phyloP scores from a whole-genome alignment of 31 red algal genomes.

The Porphyra umbilicalis region DNA sequence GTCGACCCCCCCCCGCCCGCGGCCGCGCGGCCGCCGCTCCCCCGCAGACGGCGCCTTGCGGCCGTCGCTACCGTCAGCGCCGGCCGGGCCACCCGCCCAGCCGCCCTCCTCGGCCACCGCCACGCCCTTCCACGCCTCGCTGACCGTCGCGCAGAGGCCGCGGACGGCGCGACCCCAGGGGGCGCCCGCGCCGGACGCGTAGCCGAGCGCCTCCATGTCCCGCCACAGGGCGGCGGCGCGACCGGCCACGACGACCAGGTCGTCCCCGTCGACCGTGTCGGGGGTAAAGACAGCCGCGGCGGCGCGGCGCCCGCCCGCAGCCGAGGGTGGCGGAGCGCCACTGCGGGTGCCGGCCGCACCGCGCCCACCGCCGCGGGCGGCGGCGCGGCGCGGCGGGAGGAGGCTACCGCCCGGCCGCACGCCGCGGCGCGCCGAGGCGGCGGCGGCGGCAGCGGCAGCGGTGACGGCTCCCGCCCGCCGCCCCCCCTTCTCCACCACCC shows the following conservation, averaged over 20 bases:
- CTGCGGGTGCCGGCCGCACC: too few species aligned
- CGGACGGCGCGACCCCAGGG: neutral
- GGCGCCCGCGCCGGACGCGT: neutral
- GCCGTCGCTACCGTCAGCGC: neutral
- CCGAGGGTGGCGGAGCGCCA: too few species aligned
- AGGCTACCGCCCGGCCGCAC: neutral
- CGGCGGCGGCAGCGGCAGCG: neutral
- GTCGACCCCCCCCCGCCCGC: neutral
- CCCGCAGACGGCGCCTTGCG: neutral
- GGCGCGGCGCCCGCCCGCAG: neutral
- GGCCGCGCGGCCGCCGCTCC: neutral
- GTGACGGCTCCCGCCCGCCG: neutral
- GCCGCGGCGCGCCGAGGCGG: neutral
- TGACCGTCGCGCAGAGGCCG: neutral
- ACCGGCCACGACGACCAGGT: neutral
- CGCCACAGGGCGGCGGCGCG: neutral
- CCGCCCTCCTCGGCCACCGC: neutral
- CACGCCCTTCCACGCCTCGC: neutral
- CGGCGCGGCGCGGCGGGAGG: neutral
- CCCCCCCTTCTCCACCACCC: neutral
- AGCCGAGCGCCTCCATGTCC: neutral
- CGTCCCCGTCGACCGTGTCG: neutral
- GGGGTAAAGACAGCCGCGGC: neutral
- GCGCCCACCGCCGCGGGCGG: neutral
- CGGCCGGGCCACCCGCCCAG: neutral